These are phyloP conservation scores for Bothriochloa decipiens DNA, from an alignment of 176 grass and related monocot species.

Conservation along the genomic window DNA sequence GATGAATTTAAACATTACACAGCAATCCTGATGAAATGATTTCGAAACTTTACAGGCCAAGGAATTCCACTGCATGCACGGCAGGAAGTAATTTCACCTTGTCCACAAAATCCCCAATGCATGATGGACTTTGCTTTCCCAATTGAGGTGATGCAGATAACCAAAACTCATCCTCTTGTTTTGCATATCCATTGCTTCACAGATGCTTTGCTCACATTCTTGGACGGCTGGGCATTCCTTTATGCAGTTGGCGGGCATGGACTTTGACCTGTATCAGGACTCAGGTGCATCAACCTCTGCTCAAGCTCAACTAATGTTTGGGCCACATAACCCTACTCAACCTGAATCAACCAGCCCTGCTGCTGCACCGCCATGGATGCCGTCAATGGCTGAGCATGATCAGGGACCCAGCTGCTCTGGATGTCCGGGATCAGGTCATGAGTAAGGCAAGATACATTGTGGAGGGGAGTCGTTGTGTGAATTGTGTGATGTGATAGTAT, in stretches of 20 bases:
- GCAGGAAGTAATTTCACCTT: not conserved
- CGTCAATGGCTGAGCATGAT: not conserved
- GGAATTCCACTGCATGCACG: not conserved
- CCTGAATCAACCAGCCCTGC: not conserved
- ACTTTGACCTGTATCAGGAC: not conserved
- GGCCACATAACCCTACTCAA: not conserved
- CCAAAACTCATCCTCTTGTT: not conserved
- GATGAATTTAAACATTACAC: not conserved
- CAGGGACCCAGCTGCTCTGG: not conserved
- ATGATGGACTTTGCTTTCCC: not conserved
- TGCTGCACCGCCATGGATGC: not conserved
- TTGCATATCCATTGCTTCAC: not conserved
- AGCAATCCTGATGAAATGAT: not conserved
- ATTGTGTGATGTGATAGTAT: not conserved
- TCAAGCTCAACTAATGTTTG: not conserved
- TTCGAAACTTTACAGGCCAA: conserved; percentile 6
- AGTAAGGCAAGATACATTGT: no score
- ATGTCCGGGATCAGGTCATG: not conserved
- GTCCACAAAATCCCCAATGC: not conserved
- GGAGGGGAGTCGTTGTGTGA: not conserved
- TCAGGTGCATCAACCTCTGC: not conserved
- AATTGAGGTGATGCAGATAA: not conserved
- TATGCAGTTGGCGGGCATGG: not conserved
- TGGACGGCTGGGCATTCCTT: not conserved
- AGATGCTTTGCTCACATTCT: not conserved